Conservation (phyloP, 305 asterid genomes). For the Solanum hybrid region DNA sequence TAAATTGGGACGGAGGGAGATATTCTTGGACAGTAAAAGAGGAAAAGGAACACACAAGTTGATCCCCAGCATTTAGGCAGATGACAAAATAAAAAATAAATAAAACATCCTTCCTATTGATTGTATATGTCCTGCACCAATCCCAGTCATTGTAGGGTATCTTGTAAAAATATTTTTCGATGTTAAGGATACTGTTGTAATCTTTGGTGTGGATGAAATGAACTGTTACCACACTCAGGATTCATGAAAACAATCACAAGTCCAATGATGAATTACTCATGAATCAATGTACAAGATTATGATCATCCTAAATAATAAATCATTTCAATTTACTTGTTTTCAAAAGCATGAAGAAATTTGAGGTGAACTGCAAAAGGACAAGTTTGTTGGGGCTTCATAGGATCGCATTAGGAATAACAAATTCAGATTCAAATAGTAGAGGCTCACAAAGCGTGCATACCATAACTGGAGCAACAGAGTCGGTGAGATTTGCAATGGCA, state of each 20-base stretch:
- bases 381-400: neutral
- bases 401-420: neutral
- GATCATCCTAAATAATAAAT: neutral
- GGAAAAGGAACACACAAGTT: neutral
- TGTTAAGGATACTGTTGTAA: neutral
- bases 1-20: neutral
- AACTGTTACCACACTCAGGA: neutral
- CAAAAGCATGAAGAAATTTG: neutral
- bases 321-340: neutral
- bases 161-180: neutral
- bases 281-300: neutral
- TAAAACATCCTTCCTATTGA: neutral
- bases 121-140: conserved; percentile 2
- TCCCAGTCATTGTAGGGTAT: neutral
- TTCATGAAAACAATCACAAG: neutral
- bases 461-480: conserved; percentile 33
- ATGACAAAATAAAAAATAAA: neutral
- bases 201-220: neutral
- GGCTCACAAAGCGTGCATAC: conserved; percentile 16
- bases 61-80: neutral
- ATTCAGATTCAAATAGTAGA: neutral
- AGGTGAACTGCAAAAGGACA: neutral
- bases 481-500: conserved; percentile 34
- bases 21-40: neutral
- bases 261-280: neutral